Percentiles rank a stretch among this genome's conserved stretches.
These are phyloP conservation scores for Vanderwaltozyma verrucispora DNA, from an alignment of 805 yeast species.

Conservation along the genomic window DNA sequence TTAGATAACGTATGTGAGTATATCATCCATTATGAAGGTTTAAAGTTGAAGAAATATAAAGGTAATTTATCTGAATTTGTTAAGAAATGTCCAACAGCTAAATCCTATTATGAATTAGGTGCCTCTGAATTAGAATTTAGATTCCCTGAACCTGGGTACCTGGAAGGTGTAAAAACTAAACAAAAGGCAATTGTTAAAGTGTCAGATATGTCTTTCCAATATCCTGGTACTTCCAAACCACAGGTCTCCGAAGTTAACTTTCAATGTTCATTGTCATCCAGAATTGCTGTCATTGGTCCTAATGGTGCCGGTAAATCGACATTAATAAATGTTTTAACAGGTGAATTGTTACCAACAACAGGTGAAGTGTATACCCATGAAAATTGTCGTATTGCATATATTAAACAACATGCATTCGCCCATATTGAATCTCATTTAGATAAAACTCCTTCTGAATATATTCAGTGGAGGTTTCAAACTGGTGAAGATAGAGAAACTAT, in stretches of 20 bases:
- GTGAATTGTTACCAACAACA: constrained; percentile 95
- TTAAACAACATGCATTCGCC: constrained; percentile 99
- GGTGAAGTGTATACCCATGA: constrained; percentile 99
- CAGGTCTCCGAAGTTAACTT: constrained; percentile 84
- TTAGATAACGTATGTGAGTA: constrained; percentile 94
- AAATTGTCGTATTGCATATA: constrained; percentile 99
- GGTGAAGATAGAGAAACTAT: constrained; percentile 99
- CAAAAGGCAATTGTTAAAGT: constrained; percentile 99
- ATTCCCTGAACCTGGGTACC: constrained; percentile 99
- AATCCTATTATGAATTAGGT: constrained; percentile 96
- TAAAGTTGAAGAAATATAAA: constrained; percentile 98
- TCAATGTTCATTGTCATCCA: constrained; percentile 98
- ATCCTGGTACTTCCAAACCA: constrained; percentile 97
- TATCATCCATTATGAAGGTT: constrained; percentile 99
- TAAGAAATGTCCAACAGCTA: constrained; percentile 97
- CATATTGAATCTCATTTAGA: constrained; percentile 98
- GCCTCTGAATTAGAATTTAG: constrained; percentile 94
- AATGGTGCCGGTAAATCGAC: constrained; percentile 99
- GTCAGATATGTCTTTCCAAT: constrained; percentile 95
- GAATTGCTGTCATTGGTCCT: constrained; percentile 99
- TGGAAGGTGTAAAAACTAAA: constrained; percentile 99
- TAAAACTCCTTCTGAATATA: constrained; percentile 99
- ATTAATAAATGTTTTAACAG: constrained; percentile 95
- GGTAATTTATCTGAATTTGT: constrained; percentile 99
- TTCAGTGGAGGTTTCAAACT: constrained; percentile 99